Conservation (phyloP, 768 basidiomycete species). For the Trametes coccinea region DNA sequence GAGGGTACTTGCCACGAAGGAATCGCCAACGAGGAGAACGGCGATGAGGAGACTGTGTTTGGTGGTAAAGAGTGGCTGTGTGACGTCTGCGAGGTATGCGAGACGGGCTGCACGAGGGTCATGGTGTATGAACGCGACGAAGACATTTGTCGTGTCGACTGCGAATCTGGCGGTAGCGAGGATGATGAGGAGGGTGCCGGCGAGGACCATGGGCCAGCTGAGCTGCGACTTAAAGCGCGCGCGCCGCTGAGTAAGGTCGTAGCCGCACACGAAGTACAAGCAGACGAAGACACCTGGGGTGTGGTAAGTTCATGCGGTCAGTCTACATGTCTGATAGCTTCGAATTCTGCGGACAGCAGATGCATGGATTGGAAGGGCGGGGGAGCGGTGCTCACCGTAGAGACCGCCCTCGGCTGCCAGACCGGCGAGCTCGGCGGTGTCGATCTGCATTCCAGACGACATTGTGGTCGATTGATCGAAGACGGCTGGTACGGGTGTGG, state of each 20-base stretch:
- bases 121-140: slow-evolving; percentile 18
- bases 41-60: slow-evolving; percentile 16
- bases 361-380: background rate
- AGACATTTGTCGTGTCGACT: slow-evolving; percentile 17
- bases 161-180: slow-evolving; percentile 19
- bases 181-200: slow-evolving; percentile 14
- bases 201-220: slow-evolving; percentile 16
- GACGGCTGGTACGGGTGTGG: no score
- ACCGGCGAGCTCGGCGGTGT: slow-evolving; percentile 21
- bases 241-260: slow-evolving; percentile 10
- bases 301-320: background rate
- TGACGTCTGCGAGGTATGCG: slow-evolving; percentile 17
- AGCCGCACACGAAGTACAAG: slow-evolving; percentile 11
- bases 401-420: slow-evolving; percentile 15
- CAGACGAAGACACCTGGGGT: slow-evolving; percentile 12
- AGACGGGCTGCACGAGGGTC: slow-evolving; percentile 12
- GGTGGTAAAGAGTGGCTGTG: slow-evolving; percentile 12
- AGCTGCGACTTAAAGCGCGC: background rate
- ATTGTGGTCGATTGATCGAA: no score
- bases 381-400: slow-evolving; percentile 11
- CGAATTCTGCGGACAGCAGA: background rate
- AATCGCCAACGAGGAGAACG: slow-evolving; percentile 9
- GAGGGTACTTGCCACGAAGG: slow-evolving; percentile 5
- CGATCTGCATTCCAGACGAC: slow-evolving; percentile 1
- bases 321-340: no score